Percentiles rank a stretch among this genome's conserved stretches.
Conservation (phyloP, 768 basidiomycete genomes). For the Albatrellus ellisii region DNA sequence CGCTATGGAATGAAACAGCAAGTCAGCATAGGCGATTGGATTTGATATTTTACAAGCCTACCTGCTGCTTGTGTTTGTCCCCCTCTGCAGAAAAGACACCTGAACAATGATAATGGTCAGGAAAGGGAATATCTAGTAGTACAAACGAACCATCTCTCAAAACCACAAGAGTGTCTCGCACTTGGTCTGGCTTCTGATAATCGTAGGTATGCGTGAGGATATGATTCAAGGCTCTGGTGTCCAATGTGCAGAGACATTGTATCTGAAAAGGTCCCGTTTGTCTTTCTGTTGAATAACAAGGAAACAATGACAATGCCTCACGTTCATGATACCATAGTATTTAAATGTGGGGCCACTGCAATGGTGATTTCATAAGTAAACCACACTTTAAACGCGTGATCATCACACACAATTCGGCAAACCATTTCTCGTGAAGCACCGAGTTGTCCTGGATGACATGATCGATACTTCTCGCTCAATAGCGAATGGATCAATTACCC, state of each 20-base stretch:
- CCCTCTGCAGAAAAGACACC: not conserved
- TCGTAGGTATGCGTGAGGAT: not conserved
- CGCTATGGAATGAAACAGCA: too few relatives aligned
- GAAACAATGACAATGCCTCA: not conserved
- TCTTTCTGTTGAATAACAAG: not conserved
- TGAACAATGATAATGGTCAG: too few relatives aligned
- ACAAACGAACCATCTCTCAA: not conserved
- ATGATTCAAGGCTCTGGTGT: not conserved
- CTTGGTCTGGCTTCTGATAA: not conserved
- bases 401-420: not conserved
- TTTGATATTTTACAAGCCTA: not conserved
- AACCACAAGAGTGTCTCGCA: not conserved
- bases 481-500: too few relatives aligned
- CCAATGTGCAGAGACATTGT: not conserved
- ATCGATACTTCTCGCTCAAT: too few relatives aligned
- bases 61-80: conserved; percentile 3
- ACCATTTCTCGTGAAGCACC: not conserved
- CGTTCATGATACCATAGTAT: not conserved
- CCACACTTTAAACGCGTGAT: not conserved
- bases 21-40: too few relatives aligned
- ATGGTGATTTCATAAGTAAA: not conserved
- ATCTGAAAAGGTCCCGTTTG: too few relatives aligned
- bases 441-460: too few relatives aligned
- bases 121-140: too few relatives aligned
- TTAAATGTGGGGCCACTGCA: not conserved